Evolutionary conservation across 23 red algal genomes (phyloP), one percentile per base, ranked within the genome.

Genomic region (Rhodosorus marinus): DNA sequence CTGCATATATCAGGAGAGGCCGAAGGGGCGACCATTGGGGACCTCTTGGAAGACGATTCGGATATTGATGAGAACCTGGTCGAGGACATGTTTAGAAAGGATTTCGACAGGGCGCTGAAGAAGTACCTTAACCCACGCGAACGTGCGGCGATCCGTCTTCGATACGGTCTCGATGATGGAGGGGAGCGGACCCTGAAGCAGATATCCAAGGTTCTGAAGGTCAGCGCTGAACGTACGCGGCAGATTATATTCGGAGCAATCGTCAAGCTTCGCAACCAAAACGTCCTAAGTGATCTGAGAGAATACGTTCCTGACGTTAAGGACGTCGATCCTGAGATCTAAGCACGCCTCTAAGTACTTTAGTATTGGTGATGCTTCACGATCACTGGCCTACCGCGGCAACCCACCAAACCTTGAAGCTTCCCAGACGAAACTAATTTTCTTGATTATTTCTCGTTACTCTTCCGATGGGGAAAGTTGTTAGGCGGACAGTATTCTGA

Each of bases 81-180:
- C 24, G 55, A 81, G 20, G 59, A 35, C 14, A 60, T 69, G 31
- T 55, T 70, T 46, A 42, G 46, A 3, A 50, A 60, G 24, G 73
- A 79, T 25, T 32, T 92, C 26, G 66, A 80, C 21, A 20, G 63
- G 6, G 66, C 67, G 5, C 58, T 92, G 14, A 74, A 53, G 6
- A 27, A 24, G 9, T 58, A 45, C 8, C 59, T 98, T 22, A 64
- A 70, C 25, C 76, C 78, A 6, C 34, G 67, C n/a, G 79, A 98
- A 50, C 22, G 78, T 0, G 78, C 63, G 7, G 77, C 81, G 0
- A 63, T 98, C 20, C 71, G 70, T 2, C 53, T 98, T 66, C 66
- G 90, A 19, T 98, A 86, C 29, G 90, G 90, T 14, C 60, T 98
- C 11, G 90, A 84, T 9, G 90, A 98, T 47, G 90, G 79, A 5